These are phyloP conservation scores for Pleurotus giganteus DNA, from an alignment of 768 basidiomycete genomes.

Conservation along the genomic window DNA sequence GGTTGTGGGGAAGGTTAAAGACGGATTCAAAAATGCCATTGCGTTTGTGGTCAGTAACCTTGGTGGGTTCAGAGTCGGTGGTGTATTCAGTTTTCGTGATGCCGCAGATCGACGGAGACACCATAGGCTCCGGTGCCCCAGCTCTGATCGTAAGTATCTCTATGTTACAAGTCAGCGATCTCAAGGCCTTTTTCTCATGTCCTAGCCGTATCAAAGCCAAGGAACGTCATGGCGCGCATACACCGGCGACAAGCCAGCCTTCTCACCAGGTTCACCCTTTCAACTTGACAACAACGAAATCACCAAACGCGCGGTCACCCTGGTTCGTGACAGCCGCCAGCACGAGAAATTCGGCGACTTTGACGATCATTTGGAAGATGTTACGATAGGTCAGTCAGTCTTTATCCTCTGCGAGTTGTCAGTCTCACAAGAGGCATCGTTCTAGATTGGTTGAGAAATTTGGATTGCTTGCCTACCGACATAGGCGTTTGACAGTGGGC, in stretches of 20 bases:
- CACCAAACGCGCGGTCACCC: conserved; percentile 44
- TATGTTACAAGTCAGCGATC: not conserved
- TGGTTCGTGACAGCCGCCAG: conserved; percentile 48
- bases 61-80: not conserved
- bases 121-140: conserved; percentile 48
- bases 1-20: conserved; percentile 53
- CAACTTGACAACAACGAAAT: conserved; percentile 43
- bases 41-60: conserved; percentile 62
- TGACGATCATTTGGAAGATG: conserved; percentile 80
- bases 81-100: no score
- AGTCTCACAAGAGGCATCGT: not conserved
- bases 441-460: conserved; percentile 45
- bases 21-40: conserved; percentile 55
- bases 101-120: conserved; percentile 59
- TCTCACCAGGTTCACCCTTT: conserved; percentile 43
- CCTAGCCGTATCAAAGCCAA: conserved; percentile 51
- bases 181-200: not conserved
- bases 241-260: conserved; percentile 35
- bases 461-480: conserved; percentile 29
- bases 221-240: conserved; percentile 49
- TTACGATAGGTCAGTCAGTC: conserved; percentile 44
- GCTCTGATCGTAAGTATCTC: conserved; percentile 55
- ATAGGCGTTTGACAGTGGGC: conserved; percentile 2
- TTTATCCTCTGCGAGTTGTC: conserved; percentile 18
- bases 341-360: conserved; percentile 73